These are phyloP conservation scores for Dothidotthia symphoricarpi DNA, from an alignment of 2,329 filamentous ascomycete genomes.

Conservation along the genomic window DNA sequence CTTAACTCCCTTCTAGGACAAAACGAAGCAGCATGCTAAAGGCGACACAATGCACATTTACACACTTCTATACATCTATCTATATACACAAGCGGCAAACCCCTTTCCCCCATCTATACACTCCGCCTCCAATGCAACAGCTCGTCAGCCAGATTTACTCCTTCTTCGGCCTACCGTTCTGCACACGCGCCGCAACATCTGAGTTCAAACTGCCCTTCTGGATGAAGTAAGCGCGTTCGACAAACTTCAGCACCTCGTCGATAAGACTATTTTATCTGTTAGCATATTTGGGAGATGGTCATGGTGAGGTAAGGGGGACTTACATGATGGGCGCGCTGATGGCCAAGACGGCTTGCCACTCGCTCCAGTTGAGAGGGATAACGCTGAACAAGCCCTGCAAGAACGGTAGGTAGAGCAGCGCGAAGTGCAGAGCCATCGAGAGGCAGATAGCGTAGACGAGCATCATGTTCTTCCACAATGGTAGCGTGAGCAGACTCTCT, in stretches of 20 bases:
- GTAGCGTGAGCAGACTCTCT: slow-evolving; percentile 88
- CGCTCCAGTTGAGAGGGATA: slow-evolving; percentile 75
- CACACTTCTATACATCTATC: background rate
- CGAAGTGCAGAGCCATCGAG: slow-evolving; percentile 94
- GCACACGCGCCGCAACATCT: slow-evolving; percentile 6
- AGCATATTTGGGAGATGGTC: slow-evolving; percentile 3
- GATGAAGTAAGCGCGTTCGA: slow-evolving; percentile 56
- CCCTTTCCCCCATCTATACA: too few species aligned
- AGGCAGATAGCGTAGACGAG: slow-evolving; percentile 90
- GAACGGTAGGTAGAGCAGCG: slow-evolving; percentile 86
- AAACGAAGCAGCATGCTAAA: too few species aligned
- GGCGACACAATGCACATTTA: too few species aligned
- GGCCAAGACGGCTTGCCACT: slow-evolving; percentile 87
- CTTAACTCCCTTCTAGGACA: too few species aligned
- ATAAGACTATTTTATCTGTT: slow-evolving; percentile 58
- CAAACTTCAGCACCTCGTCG: slow-evolving; percentile 77
- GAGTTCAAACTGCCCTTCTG: slow-evolving; percentile 21
- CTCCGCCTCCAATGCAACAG: too few species aligned
- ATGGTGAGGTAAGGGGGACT: slow-evolving; percentile 46
- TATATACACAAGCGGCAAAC: too few species aligned
- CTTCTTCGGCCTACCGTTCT: slow-evolving; percentile 33
- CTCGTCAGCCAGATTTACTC: too few species aligned
- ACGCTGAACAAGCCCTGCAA: slow-evolving; percentile 89
- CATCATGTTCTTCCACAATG: slow-evolving; percentile 98
- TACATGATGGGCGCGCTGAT: slow-evolving; percentile 93